Percentiles rank a stretch among this genome's conserved stretches.
These are phyloP conservation scores for Chalaropsis thielavioides DNA, from an alignment of 2,329 filamentous ascomycete genomes.

Conservation along the genomic window DNA sequence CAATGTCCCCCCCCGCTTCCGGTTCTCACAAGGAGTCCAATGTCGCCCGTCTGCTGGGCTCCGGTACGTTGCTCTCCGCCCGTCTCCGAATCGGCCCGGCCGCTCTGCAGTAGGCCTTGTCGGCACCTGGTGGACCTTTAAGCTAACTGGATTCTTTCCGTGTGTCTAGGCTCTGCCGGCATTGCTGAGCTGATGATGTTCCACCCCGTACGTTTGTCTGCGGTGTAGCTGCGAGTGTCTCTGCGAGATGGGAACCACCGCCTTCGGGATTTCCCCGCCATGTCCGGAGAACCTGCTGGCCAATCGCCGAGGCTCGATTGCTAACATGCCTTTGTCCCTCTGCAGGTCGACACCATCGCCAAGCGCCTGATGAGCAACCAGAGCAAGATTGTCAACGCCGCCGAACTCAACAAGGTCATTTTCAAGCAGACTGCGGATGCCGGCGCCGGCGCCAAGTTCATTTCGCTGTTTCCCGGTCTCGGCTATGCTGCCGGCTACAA, in stretches of 20 bases:
- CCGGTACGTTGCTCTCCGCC: conserved; percentile 45
- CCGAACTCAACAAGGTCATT: conserved; percentile 75
- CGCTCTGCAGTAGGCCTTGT: background rate
- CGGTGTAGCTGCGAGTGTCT: background rate
- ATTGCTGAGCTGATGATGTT: conserved; percentile 88
- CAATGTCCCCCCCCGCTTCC: conserved; percentile 44
- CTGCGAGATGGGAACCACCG: no score
- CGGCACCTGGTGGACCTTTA: background rate
- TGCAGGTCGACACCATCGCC: conserved; percentile 86
- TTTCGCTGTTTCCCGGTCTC: conserved; percentile 90
- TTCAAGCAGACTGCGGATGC: conserved; percentile 80
- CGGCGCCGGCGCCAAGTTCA: conserved; percentile 59
- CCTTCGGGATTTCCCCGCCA: no score
- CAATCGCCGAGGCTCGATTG: background rate
- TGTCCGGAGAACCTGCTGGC: background rate
- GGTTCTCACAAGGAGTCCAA: conserved; percentile 68
- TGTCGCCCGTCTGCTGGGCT: conserved; percentile 74
- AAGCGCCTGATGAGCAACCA: conserved; percentile 99
- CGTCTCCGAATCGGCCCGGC: background rate
- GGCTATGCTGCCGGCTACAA: conserved; percentile 98
- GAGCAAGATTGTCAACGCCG: conserved; percentile 31
- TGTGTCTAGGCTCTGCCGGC: conserved; percentile 61
- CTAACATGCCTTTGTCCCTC: background rate
- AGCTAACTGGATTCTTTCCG: background rate
- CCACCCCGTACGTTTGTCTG: conserved; percentile 52